Conservation (phyloP, 306 rosid genomes). For the Casuarina glauca region DNA sequence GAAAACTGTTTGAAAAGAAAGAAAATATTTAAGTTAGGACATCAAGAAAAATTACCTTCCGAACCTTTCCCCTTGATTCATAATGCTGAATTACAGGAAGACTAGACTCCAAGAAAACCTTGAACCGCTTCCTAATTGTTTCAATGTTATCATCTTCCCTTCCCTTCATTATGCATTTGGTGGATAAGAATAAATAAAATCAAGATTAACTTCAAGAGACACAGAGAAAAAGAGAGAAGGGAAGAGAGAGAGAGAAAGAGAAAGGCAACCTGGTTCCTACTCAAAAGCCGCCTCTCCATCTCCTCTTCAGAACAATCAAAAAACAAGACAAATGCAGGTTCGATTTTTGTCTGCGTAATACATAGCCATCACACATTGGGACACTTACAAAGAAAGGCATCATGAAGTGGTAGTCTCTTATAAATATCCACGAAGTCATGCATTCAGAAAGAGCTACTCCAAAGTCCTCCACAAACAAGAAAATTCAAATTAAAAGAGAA, state of each 20-base stretch:
- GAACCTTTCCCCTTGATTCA: conserved; percentile 73
- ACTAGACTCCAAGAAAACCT: conserved; percentile 87
- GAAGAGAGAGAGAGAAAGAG: conserved; percentile 6
- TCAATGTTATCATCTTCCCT: conserved; percentile 95
- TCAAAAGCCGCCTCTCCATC: conserved; percentile 89
- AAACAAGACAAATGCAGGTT: conserved; percentile 79
- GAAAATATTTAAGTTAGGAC: conserved; percentile 2
- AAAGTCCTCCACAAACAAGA: background rate
- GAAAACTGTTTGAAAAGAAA: conserved; percentile 14
- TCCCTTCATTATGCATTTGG: conserved; percentile 56
- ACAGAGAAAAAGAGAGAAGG: background rate
- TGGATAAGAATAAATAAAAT: background rate
- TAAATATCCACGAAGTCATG: conserved; percentile 3
- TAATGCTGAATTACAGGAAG: conserved; percentile 81
- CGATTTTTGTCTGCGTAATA: conserved; percentile 81
- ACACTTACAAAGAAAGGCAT: conserved; percentile 14
- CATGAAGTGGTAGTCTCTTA: background rate
- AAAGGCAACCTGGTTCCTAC: conserved; percentile 77
- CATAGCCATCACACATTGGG: conserved; percentile 36
- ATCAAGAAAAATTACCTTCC: conserved; percentile 55
- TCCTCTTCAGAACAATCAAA: conserved; percentile 87
- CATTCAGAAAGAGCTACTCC: conserved; percentile 6
- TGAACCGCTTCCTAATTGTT: conserved; percentile 92
- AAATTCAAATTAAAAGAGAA: background rate
- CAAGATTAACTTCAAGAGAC: background rate